Conservation (phyloP, 2,329 filamentous ascomycete genomes). For the Hypoxylon sp. region DNA sequence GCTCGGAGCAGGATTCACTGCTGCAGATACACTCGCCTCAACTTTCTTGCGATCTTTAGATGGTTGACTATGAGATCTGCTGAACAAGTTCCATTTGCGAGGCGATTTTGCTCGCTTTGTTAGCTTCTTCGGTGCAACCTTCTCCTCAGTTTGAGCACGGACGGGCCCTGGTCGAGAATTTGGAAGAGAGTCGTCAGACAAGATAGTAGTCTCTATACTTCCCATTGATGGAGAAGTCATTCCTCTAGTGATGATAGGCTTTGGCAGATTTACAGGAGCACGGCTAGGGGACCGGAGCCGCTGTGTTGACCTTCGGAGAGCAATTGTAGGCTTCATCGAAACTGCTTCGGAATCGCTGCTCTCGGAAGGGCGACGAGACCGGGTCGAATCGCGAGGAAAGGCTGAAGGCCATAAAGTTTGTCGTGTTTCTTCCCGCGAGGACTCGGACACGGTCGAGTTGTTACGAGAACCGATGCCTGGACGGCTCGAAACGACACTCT, state of each 20-base stretch:
- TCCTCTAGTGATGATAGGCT: constrained; percentile 65
- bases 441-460: constrained; percentile 59
- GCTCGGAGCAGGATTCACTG: constrained; percentile 64
- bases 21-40: constrained; percentile 61
- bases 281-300: constrained; percentile 63
- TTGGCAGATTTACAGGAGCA: constrained; percentile 64
- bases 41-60: constrained; percentile 55
- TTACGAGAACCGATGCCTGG: constrained; percentile 62
- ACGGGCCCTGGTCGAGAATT: constrained; percentile 59
- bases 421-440: constrained; percentile 59
- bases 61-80: constrained; percentile 65
- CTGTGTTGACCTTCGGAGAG: constrained; percentile 69
- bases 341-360: constrained; percentile 69
- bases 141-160: constrained; percentile 52
- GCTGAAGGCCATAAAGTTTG: constrained; percentile 69
- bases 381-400: constrained; percentile 58
- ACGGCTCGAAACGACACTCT: constrained; percentile 60
- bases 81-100: constrained; percentile 75
- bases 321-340: constrained; percentile 66
- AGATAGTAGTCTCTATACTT: constrained; percentile 70
- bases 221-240: constrained; percentile 65
- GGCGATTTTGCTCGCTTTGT: constrained; percentile 69
- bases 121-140: constrained; percentile 65
- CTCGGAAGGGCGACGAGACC: constrained; percentile 66
- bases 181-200: constrained; percentile 69